These are phyloP conservation scores for Thielaviopsis populi DNA, from an alignment of 2,329 filamentous ascomycete species.

Conservation along the genomic window DNA sequence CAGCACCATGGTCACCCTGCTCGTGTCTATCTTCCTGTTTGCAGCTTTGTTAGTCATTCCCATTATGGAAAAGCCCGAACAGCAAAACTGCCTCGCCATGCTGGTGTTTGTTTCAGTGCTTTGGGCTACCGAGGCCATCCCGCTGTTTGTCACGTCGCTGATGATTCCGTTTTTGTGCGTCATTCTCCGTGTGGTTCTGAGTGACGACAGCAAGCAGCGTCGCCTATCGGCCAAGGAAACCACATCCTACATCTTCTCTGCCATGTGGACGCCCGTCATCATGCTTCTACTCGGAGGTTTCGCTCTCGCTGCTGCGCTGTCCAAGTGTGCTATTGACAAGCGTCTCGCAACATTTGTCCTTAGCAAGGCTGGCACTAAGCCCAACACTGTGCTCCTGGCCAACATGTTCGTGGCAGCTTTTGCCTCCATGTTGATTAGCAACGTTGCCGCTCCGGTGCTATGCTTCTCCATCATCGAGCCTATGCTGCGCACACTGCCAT, in stretches of 20 bases:
- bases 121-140: constrained; percentile 97
- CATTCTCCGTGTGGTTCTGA: constrained; percentile 66
- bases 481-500: constrained; percentile 80
- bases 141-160: constrained; percentile 89
- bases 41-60: constrained; percentile 57
- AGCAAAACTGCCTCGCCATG: constrained; percentile 92
- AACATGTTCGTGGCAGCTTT: constrained; percentile 99
- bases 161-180: constrained; percentile 89
- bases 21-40: constrained; percentile 60
- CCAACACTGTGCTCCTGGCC: constrained; percentile 77
- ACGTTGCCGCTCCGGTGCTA: constrained; percentile 88
- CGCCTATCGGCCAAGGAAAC: constrained; percentile 69
- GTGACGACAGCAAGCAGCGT: constrained; percentile 50
- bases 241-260: constrained; percentile 70
- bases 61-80: constrained; percentile 73
- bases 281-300: constrained; percentile 96
- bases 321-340: constrained; percentile 96
- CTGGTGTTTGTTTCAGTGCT: constrained; percentile 83
- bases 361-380: constrained; percentile 87
- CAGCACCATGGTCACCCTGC: constrained; percentile 61
- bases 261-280: constrained; percentile 99
- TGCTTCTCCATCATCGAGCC: constrained; percentile 98
- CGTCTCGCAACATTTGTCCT: constrained; percentile 91
- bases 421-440: constrained; percentile 97
- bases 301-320: constrained; percentile 84